Evolutionary conservation across 2,329 filamentous ascomycete genomes (phyloP).

Genomic region (Myriangium duriaei): DNA sequence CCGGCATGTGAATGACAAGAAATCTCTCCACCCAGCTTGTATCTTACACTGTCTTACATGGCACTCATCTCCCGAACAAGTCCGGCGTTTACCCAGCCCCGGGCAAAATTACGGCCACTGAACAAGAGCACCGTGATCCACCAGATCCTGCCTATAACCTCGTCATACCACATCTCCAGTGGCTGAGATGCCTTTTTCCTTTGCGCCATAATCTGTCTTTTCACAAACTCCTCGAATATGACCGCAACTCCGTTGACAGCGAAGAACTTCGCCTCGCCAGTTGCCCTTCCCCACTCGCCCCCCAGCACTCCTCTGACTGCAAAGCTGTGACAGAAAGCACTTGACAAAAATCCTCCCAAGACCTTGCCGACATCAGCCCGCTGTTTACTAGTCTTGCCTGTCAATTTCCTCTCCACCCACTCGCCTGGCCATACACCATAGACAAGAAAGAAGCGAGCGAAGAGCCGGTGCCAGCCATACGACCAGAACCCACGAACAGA

Average conservation of each 20-base stretch:
- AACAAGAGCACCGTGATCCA: constrained; percentile 28
- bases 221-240: constrained; percentile 18
- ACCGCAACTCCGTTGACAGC: constrained; percentile 21
- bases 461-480: constrained; percentile 34
- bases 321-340: constrained; percentile 30
- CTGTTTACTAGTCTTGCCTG: constrained; percentile 23
- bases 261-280: constrained; percentile 23
- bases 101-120: constrained; percentile 30
- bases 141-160: constrained; percentile 27
- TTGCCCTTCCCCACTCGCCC: constrained; percentile 23
- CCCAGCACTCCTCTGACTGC: constrained; percentile 29
- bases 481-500: constrained; percentile 31
- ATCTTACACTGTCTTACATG: too few species aligned
- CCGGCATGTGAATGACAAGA: too few species aligned
- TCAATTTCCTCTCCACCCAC: constrained; percentile 29
- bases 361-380: constrained; percentile 33
- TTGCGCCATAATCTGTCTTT: constrained; percentile 12
- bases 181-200: constrained; percentile 14
- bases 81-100: constrained; percentile 31
- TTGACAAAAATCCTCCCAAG: constrained; percentile 29
- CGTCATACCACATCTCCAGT: constrained; percentile 20
- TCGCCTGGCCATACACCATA: constrained; percentile 35
- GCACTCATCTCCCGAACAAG: constrained; percentile 28
- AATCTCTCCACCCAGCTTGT: too few species aligned
- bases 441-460: constrained; percentile 32